phyloP scores from a whole-genome alignment of 2,329 filamentous ascomycete species.

The Aspergillus tanneri region DNA sequence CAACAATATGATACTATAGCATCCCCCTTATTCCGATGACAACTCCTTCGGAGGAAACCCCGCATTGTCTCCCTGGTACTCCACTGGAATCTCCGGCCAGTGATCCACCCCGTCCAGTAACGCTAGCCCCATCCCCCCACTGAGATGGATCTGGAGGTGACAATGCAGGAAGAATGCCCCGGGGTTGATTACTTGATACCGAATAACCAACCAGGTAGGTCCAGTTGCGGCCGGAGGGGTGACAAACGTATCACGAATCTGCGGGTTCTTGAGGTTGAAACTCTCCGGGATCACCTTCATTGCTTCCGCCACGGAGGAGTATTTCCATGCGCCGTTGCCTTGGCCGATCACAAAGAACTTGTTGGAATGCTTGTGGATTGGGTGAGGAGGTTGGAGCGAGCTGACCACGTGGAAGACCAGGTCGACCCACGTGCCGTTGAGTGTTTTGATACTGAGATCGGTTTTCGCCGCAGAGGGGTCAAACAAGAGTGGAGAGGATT shows the following conservation, averaged over 20 bases:
- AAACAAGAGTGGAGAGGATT: slow-evolving; percentile 49
- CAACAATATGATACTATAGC: no score
- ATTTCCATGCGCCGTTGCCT: slow-evolving; percentile 54
- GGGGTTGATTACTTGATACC: slow-evolving; percentile 55
- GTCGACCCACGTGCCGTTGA: slow-evolving; percentile 55
- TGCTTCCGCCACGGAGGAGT: slow-evolving; percentile 55
- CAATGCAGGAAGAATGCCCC: slow-evolving; percentile 59
- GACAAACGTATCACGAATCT: slow-evolving; percentile 52
- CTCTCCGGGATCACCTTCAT: slow-evolving; percentile 45
- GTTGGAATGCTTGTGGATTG: slow-evolving; percentile 64
- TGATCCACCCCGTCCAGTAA: slow-evolving; percentile 46
- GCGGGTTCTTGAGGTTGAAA: slow-evolving; percentile 60
- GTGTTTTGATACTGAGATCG: slow-evolving; percentile 52
- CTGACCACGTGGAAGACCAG: slow-evolving; percentile 51
- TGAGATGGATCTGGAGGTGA: slow-evolving; percentile 55
- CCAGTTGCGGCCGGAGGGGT: slow-evolving; percentile 36
- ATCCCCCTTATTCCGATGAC: no score
- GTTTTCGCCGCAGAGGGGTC: slow-evolving; percentile 37
- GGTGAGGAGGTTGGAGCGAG: slow-evolving; percentile 55
- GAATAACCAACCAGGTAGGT: slow-evolving; percentile 51
- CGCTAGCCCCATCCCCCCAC: slow-evolving; percentile 57
- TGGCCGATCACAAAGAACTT: slow-evolving; percentile 59
- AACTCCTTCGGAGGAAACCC: background rate
- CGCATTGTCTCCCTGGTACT: slow-evolving; percentile 17
- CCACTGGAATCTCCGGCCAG: slow-evolving; percentile 31